Evolutionary conservation across 495 filamentous ascomycete species (phyloP), one percentile per base, ranked within the genome.

Genomic region (Stereocaulon alpinum): DNA sequence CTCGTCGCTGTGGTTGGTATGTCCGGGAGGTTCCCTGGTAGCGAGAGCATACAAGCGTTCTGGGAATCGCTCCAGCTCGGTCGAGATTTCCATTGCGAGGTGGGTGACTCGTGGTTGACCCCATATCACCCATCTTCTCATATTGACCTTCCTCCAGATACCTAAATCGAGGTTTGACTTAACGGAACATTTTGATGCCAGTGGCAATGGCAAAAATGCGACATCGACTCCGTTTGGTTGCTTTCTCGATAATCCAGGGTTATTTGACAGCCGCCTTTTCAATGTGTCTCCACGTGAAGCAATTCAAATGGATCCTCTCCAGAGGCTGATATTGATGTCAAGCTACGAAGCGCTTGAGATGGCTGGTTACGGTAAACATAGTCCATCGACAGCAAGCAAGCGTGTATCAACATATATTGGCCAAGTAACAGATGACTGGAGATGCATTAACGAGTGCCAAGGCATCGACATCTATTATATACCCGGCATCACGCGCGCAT

Each of bases 271-370:
- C 15, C 44, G 49, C 3, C 59, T 63, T n/a, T 63, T 63, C 41
- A 55, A 55, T 17, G 55, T 63, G 49, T 63, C 61, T 14, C 61
- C 61, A 6, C 22, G 55, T 17, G 61, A 63, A 59, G 75, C 76
- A 0, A 52, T 60, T 3, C 64, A 75, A 51, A 67, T 62, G 0
- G 74, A 76, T 60, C 74, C 74, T 41, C 61, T 55, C 27, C 71
- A 73, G 47, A 59, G 74, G 12, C 45, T 76, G 5, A 69, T 67
- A 18, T 40, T 76, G 4, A 56, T 68, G 1, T 71, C 69, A 4
- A 64, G 70, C 1, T 75, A 73, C 49, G 74, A 76, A 62, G 74
- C 74, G 4, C 43, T 76, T 11, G 73, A 76, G 51, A 60, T 55
- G 62, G 67, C 72, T 50, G 74, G 60, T 3, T 56, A 12, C 54